Conservation (phyloP, 1,284 basidiomycete species). For the Mycena sp. region DNA sequence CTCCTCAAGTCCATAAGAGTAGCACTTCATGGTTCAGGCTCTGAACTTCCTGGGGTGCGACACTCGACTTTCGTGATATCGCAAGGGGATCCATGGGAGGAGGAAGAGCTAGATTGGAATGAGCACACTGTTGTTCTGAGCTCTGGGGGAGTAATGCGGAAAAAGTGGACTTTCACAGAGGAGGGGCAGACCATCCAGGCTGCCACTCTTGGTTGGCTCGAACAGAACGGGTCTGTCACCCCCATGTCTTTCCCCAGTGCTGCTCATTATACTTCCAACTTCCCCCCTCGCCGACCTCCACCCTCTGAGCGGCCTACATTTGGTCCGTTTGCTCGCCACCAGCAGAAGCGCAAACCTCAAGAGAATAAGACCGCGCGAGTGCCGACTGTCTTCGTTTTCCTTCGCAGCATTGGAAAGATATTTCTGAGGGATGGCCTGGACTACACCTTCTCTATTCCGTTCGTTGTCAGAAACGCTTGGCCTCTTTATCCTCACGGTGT, state of each 20-base stretch:
- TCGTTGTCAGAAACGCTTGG: conserved; percentile 83
- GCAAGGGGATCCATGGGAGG: conserved; percentile 47
- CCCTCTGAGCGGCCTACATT: conserved; percentile 57
- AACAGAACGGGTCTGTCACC: conserved; percentile 51
- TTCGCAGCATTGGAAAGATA: conserved; percentile 79
- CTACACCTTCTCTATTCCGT: conserved; percentile 85
- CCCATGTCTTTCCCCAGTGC: conserved; percentile 46
- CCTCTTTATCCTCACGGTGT: conserved; percentile 79
- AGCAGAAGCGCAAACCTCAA: conserved; percentile 44
- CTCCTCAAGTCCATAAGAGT: conserved; percentile 60
- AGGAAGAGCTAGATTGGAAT: conserved; percentile 77
- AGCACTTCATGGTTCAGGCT: conserved; percentile 60
- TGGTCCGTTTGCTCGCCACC: conserved; percentile 64
- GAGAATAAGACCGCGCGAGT: conserved; percentile 48
- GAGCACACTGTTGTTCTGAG: conserved; percentile 73
- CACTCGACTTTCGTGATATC: conserved; percentile 45
- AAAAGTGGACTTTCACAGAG: conserved; percentile 79
- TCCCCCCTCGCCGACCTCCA: conserved; percentile 39
- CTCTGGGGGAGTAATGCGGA: conserved; percentile 73
- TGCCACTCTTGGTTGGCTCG: conserved; percentile 80
- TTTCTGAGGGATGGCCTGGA: conserved; percentile 80
- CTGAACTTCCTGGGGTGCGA: conserved; percentile 52
- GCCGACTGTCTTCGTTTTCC: conserved; percentile 79
- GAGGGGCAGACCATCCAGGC: conserved; percentile 79
- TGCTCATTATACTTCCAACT: too few relatives aligned